Conservation (phyloP, 192 early-diverging fungal genomes). For the Linnemannia zychae region DNA sequence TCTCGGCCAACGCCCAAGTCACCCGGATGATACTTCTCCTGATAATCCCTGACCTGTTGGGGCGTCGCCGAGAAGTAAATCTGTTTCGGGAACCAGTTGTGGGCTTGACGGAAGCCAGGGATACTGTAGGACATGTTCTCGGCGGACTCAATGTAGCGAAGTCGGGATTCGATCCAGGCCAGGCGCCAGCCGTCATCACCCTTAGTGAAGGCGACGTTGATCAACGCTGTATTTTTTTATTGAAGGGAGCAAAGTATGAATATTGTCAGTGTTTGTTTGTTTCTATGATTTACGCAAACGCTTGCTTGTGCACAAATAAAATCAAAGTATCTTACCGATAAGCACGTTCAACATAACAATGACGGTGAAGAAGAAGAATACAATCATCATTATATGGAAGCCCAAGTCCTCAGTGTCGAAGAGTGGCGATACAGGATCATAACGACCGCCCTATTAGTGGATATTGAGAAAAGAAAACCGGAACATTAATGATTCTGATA, state of each 20-base stretch:
- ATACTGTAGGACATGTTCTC: slow-evolving; percentile 46
- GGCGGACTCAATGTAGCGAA: slow-evolving; percentile 37
- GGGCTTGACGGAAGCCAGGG: slow-evolving; percentile 26
- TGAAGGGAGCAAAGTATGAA: no score
- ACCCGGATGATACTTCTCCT: slow-evolving; percentile 12
- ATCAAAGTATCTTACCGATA: slow-evolving; percentile 39
- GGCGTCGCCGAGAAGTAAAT: slow-evolving; percentile 28
- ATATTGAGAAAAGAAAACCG: background rate
- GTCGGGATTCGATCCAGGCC: slow-evolving; percentile 30
- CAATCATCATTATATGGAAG: slow-evolving; percentile 23
- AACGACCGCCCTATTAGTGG: slow-evolving; percentile 25
- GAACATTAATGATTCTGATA: background rate
- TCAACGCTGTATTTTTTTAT: slow-evolving; percentile 20
- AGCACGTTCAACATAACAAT: slow-evolving; percentile 41
- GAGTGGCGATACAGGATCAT: slow-evolving; percentile 15
- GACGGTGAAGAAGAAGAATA: slow-evolving; percentile 30
- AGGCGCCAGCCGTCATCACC: slow-evolving; percentile 39
- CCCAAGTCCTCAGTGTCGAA: slow-evolving; percentile 5
- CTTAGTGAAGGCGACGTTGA: slow-evolving; percentile 33
- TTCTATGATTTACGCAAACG: no score
- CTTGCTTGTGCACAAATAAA: no score
- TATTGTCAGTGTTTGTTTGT: no score
- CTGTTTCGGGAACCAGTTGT: slow-evolving; percentile 20
- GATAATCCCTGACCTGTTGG: slow-evolving; percentile 13
- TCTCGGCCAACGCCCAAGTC: background rate